These are phyloP conservation scores for Cyberlindnera xylosilytica DNA, from an alignment of 805 yeast species.

Conservation along the genomic window DNA sequence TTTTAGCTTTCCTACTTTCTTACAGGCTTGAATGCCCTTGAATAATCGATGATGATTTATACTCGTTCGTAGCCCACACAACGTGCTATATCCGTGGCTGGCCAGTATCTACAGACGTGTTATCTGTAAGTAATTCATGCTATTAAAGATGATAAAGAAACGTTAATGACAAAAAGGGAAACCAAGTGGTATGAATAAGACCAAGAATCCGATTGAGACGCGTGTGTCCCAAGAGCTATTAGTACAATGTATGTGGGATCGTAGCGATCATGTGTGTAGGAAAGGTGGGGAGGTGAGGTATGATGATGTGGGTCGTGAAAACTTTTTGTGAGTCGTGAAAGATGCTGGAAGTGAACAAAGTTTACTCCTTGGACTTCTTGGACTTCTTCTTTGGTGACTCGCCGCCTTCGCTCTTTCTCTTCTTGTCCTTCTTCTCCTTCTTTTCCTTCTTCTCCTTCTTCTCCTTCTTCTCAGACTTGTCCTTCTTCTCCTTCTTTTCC, in stretches of 20 bases:
- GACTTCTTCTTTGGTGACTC: constrained; percentile 17
- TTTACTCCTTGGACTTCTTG: constrained; percentile 16
- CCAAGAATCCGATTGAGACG: neutral
- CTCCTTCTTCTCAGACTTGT: constrained; percentile 48
- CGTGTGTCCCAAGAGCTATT: constrained; percentile 4
- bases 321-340: neutral
- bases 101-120: neutral
- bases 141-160: constrained; percentile 1
- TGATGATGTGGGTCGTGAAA: neutral
- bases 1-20: constrained; percentile 1
- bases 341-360: neutral
- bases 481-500: constrained; percentile 48
- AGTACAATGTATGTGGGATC: constrained; percentile 8
- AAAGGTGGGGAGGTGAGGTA: no score
- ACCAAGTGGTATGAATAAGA: neutral
- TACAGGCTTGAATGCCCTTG: neutral
- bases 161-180: neutral
- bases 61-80: no score
- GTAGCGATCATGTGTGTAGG: no score
- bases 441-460: constrained; percentile 50
- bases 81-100: no score
- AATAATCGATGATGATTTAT: neutral
- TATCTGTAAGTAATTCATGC: neutral
- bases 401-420: constrained; percentile 14
- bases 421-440: constrained; percentile 32